A percentile compares a stretch with the other conserved stretches of the same genome.
Conservation (phyloP, 169 alveolate species). For the Theileria equi region DNA sequence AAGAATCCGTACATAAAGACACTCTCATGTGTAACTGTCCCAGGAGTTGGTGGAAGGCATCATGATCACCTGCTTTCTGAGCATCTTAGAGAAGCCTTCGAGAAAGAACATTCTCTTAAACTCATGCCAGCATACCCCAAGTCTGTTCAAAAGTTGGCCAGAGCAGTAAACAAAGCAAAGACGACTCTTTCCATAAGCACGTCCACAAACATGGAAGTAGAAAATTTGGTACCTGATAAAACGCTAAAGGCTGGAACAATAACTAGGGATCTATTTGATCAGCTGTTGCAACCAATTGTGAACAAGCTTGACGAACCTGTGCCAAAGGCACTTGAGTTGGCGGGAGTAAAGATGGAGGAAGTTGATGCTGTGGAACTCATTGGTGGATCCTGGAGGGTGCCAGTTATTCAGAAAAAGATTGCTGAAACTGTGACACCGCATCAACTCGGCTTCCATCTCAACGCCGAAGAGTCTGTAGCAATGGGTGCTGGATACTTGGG, state of each 20-base stretch:
- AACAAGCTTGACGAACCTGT: slow-evolving; percentile 58
- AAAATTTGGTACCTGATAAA: slow-evolving; percentile 27
- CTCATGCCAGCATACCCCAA: slow-evolving; percentile 60
- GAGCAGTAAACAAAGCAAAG: slow-evolving; percentile 49
- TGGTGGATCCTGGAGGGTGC: slow-evolving; percentile 77
- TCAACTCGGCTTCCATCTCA: slow-evolving; percentile 73
- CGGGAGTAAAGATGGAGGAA: slow-evolving; percentile 60
- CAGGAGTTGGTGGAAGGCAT: slow-evolving; percentile 55
- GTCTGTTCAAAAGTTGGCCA: slow-evolving; percentile 42
- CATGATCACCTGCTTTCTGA: slow-evolving; percentile 49
- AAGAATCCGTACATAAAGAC: slow-evolving; percentile 2
- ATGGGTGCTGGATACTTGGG: slow-evolving; percentile 74
- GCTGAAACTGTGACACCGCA: slow-evolving; percentile 64
- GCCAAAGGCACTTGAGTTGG: slow-evolving; percentile 62
- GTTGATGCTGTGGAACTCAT: slow-evolving; percentile 74
- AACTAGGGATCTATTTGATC: slow-evolving; percentile 63
- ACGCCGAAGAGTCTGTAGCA: slow-evolving; percentile 77
- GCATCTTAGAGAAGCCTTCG: slow-evolving; percentile 31
- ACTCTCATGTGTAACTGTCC: slow-evolving; percentile 35
- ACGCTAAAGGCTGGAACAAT: slow-evolving; percentile 32
- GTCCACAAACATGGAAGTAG: slow-evolving; percentile 29
- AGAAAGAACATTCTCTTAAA: slow-evolving; percentile 7
- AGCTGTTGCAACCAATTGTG: slow-evolving; percentile 49
- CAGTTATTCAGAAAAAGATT: slow-evolving; percentile 64
- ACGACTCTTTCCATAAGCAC: slow-evolving; percentile 30